phyloP scores from a whole-genome alignment of 2,329 filamentous ascomycete species.

The Ceratocystis cubensis region DNA sequence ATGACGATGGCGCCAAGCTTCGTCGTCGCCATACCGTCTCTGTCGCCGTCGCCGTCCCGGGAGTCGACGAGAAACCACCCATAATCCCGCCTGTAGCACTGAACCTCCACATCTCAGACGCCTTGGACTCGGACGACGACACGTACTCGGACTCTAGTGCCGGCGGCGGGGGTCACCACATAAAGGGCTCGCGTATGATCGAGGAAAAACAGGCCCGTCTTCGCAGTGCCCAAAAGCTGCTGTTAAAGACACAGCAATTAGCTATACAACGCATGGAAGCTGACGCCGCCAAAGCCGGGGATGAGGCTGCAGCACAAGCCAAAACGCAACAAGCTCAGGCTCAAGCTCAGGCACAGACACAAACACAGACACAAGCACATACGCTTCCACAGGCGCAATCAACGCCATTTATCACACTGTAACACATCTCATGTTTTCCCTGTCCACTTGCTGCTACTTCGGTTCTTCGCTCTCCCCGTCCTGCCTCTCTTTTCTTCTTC shows the following conservation, averaged over 20 bases:
- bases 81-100: slow-evolving; percentile 16
- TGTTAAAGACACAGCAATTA: slow-evolving; percentile 25
- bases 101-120: slow-evolving; percentile 22
- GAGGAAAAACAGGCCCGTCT: slow-evolving; percentile 32
- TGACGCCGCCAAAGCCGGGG: neutral
- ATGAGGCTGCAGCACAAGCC: neutral
- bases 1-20: slow-evolving; percentile 20
- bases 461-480: neutral
- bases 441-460: neutral
- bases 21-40: slow-evolving; percentile 20
- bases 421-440: neutral
- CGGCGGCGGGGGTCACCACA: slow-evolving; percentile 18
- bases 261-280: neutral
- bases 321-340: neutral
- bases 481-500: neutral
- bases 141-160: slow-evolving; percentile 24
- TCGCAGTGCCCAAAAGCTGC: slow-evolving; percentile 31
- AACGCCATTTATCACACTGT: neutral
- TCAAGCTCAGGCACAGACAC: neutral
- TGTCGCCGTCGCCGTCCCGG: slow-evolving; percentile 17
- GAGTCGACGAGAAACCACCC: slow-evolving; percentile 5
- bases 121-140: slow-evolving; percentile 23
- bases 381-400: neutral
- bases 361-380: neutral
- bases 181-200: slow-evolving; percentile 25